Evolutionary conservation across 345 rosid species (phyloP).

Genomic region (Salix koriyanagi): DNA sequence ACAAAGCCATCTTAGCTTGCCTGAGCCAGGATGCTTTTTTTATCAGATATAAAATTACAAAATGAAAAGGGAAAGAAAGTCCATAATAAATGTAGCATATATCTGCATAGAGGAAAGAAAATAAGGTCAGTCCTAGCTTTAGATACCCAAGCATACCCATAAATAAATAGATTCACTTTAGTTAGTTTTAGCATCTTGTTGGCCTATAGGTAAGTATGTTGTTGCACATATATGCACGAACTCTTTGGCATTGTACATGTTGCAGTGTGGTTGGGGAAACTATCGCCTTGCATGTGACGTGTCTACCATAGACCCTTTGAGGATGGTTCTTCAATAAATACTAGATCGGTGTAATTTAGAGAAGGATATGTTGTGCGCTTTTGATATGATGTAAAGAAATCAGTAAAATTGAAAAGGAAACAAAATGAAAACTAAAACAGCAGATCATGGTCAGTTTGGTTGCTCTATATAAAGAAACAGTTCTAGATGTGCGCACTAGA

Average conservation of each 20-base stretch:
- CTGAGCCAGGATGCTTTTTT: background rate
- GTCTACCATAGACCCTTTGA: background rate
- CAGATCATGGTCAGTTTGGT: background rate
- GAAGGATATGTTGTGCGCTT: background rate
- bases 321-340: background rate
- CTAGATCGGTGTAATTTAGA: background rate
- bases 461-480: slow-evolving; percentile 7
- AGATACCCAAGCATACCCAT: background rate
- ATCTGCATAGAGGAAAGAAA: background rate
- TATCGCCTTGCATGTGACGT: background rate
- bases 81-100: background rate
- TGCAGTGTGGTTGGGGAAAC: background rate
- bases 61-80: background rate
- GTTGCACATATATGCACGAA: background rate
- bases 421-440: slow-evolving; percentile 4
- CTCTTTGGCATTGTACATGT: background rate
- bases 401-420: background rate
- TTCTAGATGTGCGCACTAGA: slow-evolving; percentile 21
- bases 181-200: background rate
- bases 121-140: background rate
- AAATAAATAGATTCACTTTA: background rate
- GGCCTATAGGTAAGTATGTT: background rate
- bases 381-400: background rate
- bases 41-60: background rate
- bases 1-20: background rate